These are phyloP conservation scores for Curvularia verruculosa DNA, from an alignment of 2,329 filamentous ascomycete genomes.

Conservation along the genomic window DNA sequence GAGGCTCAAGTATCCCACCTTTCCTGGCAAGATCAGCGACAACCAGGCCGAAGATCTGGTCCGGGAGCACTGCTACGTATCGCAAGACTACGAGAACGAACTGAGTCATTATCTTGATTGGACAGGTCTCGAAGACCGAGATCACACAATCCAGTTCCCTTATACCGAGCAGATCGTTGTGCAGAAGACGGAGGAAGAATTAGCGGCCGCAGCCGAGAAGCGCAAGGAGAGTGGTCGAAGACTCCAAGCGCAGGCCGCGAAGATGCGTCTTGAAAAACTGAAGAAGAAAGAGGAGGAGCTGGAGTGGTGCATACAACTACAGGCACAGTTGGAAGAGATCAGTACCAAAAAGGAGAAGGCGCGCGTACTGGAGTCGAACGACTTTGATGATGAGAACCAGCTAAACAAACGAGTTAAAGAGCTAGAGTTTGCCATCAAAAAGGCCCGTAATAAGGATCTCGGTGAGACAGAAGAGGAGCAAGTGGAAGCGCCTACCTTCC, in stretches of 20 bases:
- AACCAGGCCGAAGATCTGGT: conserved; percentile 89
- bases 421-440: conserved; percentile 86
- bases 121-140: conserved; percentile 87
- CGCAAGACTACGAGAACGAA: conserved; percentile 81
- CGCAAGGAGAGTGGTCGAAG: conserved; percentile 92
- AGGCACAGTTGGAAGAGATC: conserved; percentile 68
- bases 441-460: conserved; percentile 90
- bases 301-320: conserved; percentile 89
- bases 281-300: conserved; percentile 95
- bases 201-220: conserved; percentile 87
- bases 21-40: conserved; percentile 82
- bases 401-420: conserved; percentile 86
- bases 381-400: conserved; percentile 87
- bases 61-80: conserved; percentile 87
- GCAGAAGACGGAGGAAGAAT: conserved; percentile 93
- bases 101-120: conserved; percentile 81
- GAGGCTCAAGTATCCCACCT: conserved; percentile 87
- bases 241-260: conserved; percentile 93
- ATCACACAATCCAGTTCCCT: conserved; percentile 89
- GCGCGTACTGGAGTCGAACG: conserved; percentile 83
- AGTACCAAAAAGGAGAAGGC: conserved; percentile 87
- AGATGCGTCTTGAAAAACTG: conserved; percentile 93
- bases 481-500: conserved; percentile 81
- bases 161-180: conserved; percentile 88
- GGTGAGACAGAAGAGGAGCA: conserved; percentile 80